phyloP scores from a whole-genome alignment of 345 rosid species.

The Eutrema heterophyllum region DNA sequence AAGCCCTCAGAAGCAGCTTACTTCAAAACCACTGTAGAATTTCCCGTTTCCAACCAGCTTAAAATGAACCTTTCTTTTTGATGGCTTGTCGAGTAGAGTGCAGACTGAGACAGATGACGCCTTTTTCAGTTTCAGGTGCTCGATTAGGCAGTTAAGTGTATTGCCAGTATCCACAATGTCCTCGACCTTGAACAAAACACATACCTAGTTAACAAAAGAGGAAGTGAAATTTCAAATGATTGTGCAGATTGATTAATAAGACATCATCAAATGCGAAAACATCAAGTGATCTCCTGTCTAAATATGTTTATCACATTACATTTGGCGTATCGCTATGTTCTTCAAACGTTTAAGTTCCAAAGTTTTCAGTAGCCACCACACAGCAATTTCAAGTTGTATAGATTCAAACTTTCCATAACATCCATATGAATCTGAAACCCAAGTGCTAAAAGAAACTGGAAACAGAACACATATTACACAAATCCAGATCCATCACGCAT shows the following conservation, averaged over 20 bases:
- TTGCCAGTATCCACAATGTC: conserved; percentile 89
- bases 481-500: background rate
- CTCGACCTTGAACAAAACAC: conserved; percentile 56
- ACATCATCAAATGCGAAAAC: background rate
- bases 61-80: conserved; percentile 59
- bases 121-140: conserved; percentile 52
- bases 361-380: background rate
- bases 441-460: background rate
- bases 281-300: background rate
- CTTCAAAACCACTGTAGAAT: conserved; percentile 81
- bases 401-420: background rate
- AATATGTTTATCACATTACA: background rate
- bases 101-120: conserved; percentile 85
- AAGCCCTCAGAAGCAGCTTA: conserved; percentile 15
- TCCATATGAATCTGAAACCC: background rate
- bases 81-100: conserved; percentile 69
- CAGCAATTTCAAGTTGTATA: background rate
- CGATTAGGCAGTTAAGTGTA: conserved; percentile 61
- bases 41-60: conserved; percentile 73
- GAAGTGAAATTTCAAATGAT: background rate
- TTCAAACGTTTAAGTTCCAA: background rate
- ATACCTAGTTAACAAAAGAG: background rate
- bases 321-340: background rate
- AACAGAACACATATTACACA: background rate
- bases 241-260: background rate